phyloP scores from a whole-genome alignment of 768 basidiomycete species.

The Cubamyces lactineus region DNA sequence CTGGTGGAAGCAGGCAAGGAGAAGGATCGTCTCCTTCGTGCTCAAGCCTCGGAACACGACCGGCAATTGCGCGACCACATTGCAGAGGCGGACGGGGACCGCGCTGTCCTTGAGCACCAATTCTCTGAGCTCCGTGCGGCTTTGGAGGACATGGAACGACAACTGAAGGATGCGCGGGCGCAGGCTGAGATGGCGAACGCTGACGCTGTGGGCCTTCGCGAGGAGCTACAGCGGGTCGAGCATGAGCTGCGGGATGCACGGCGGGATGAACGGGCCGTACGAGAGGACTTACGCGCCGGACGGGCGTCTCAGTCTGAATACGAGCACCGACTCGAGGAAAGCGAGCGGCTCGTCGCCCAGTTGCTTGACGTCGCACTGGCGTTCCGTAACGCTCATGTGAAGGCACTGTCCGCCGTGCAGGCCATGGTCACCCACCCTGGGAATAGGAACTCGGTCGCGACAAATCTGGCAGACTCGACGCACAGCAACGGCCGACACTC shows the following conservation, averaged over 20 bases:
- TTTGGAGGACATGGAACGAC: conserved; percentile 60
- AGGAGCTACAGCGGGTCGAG: conserved; percentile 73
- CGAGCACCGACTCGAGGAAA: conserved; percentile 68
- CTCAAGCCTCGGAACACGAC: conserved; percentile 72
- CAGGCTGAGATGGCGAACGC: conserved; percentile 67
- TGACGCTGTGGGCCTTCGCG: conserved; percentile 68
- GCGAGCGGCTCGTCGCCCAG: conserved; percentile 74
- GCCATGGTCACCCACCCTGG: conserved; percentile 49
- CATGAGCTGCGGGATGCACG: conserved; percentile 70
- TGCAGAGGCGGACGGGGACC: conserved; percentile 91
- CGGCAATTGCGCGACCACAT: conserved; percentile 81
- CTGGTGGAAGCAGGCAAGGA: conserved; percentile 71
- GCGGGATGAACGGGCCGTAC: conserved; percentile 67
- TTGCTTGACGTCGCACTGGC: conserved; percentile 79
- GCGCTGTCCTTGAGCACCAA: conserved; percentile 90
- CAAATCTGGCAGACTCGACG: conserved; percentile 50
- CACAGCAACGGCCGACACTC: conserved; percentile 55
- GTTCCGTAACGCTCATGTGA: conserved; percentile 77
- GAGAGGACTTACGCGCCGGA: conserved; percentile 75
- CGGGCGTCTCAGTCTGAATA: conserved; percentile 67
- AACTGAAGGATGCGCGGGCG: conserved; percentile 63
- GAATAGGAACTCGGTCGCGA: conserved; percentile 46
- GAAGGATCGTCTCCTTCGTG: conserved; percentile 75
- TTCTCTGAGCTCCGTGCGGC: conserved; percentile 71
- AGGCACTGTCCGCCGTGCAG: conserved; percentile 66